phyloP scores from a whole-genome alignment of 331 rosid genomes.

The Rosa hybrid region DNA sequence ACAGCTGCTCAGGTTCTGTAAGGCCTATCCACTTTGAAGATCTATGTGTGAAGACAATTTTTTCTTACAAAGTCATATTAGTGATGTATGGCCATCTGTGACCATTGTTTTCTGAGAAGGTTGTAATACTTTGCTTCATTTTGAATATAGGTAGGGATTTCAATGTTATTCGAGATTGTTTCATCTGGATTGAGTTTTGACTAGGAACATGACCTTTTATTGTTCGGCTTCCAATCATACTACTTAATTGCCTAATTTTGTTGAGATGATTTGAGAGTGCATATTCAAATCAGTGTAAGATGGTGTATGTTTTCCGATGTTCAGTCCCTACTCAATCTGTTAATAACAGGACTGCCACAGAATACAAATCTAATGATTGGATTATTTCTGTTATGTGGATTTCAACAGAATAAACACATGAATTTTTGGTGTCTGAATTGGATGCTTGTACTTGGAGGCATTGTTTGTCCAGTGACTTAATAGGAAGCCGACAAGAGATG shows the following conservation, averaged over 20 bases:
- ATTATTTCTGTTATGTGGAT: not conserved
- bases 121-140: constrained; percentile 25
- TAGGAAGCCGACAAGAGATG: no score
- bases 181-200: constrained; percentile 13
- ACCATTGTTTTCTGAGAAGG: constrained; percentile 24
- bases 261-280: not conserved
- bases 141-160: constrained; percentile 27
- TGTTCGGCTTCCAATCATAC: not conserved
- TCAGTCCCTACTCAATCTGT: not conserved
- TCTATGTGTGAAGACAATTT: constrained; percentile 21
- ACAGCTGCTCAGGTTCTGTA: constrained; percentile 85
- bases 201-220: constrained; percentile 6
- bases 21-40: constrained; percentile 18
- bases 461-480: no score
- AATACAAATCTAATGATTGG: not conserved
- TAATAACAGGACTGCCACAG: not conserved
- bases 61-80: not conserved
- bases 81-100: constrained; percentile 26
- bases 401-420: no score
- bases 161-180: constrained; percentile 20
- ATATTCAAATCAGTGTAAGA: not conserved
- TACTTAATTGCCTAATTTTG: not conserved
- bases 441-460: no score
- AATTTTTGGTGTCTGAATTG: no score
- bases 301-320: not conserved